phyloP scores from a whole-genome alignment of 768 basidiomycete genomes.

The Austroboletus eburneus region DNA sequence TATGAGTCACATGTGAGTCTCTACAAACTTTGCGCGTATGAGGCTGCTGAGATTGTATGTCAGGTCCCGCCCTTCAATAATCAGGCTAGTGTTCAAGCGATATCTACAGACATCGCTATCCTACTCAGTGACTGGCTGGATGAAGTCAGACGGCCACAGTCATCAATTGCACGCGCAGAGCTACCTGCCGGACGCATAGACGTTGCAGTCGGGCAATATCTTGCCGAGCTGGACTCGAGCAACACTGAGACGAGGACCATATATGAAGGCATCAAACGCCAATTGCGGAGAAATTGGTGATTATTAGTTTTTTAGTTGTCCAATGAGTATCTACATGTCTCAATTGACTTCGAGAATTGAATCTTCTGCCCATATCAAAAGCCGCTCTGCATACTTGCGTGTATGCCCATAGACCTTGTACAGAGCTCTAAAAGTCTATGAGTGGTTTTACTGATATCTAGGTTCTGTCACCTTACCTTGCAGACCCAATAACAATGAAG shows the following conservation, averaged over 20 bases:
- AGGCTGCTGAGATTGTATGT: conserved; percentile 3
- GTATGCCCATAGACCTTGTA: conserved; percentile 67
- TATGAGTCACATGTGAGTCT: conserved; percentile 78
- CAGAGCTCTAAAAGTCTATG: conserved; percentile 48
- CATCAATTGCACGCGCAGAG: conserved; percentile 55
- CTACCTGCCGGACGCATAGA: conserved; percentile 80
- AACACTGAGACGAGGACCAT: conserved; percentile 56
- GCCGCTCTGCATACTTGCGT: conserved; percentile 50
- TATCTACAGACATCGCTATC: conserved; percentile 78
- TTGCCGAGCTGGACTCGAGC: conserved; percentile 61
- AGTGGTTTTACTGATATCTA: not conserved
- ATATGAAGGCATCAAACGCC: conserved; percentile 70
- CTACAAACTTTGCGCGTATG: not conserved
- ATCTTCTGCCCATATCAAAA: conserved; percentile 71
- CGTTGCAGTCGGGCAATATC: conserved; percentile 66
- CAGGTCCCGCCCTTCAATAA: conserved; percentile 83
- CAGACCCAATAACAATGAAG: conserved; percentile 57
- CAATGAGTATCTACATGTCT: conserved; percentile 8
- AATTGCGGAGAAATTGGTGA: conserved; percentile 69
- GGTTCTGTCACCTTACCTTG: conserved; percentile 43
- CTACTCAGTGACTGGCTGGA: conserved; percentile 80
- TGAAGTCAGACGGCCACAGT: conserved; percentile 69
- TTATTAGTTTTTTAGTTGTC: conserved; percentile 2
- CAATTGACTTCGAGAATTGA: conserved; percentile 73
- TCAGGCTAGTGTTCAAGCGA: conserved; percentile 71